Conservation (phyloP, 2,329 filamentous ascomycete genomes). For the Apiospora marii region DNA sequence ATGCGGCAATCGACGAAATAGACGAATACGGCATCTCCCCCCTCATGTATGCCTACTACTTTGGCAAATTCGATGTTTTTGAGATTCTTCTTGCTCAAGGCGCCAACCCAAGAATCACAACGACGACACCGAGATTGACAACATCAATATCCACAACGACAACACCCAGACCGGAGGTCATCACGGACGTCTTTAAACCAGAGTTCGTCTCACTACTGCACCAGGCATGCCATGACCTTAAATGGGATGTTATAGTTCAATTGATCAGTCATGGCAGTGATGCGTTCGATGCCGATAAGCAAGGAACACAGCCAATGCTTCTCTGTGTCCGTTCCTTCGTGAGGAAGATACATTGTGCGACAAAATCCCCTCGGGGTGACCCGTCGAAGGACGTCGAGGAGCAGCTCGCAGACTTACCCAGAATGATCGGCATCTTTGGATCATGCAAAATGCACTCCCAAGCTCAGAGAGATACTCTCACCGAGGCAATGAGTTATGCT, state of each 20-base stretch:
- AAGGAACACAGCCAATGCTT: background rate
- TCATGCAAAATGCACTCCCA: no score
- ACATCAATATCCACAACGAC: no score
- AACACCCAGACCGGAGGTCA: background rate
- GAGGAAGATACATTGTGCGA: background rate
- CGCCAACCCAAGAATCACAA: background rate
- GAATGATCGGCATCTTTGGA: no score
- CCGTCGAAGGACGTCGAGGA: no score
- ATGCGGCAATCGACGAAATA: background rate
- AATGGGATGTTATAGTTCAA: background rate
- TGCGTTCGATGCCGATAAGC: background rate
- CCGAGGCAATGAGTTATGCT: no score
- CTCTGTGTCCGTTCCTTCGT: background rate
- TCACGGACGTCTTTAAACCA: background rate
- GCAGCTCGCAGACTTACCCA: no score
- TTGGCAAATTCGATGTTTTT: background rate
- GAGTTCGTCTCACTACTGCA: background rate
- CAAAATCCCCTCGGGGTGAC: no score
- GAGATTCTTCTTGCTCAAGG: background rate
- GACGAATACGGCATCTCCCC: background rate
- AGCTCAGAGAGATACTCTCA: no score
- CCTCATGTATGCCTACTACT: background rate
- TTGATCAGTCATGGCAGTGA: background rate
- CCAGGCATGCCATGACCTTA: background rate
- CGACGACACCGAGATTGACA: background rate